phyloP scores from a whole-genome alignment of 2,329 filamentous ascomycete species.

The Trichoderma afroharzianum region DNA sequence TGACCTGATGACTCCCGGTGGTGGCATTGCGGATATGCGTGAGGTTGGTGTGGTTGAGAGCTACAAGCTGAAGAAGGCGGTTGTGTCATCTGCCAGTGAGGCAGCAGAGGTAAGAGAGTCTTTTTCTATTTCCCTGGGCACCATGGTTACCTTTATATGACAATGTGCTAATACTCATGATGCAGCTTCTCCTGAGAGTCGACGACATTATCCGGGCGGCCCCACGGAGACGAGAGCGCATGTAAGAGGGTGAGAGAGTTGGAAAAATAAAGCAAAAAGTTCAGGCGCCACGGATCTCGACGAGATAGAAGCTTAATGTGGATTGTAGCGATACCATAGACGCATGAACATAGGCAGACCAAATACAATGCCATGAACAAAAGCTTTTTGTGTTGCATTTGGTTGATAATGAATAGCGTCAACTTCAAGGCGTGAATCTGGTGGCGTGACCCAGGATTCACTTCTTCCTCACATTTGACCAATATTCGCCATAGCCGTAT shows the following conservation, averaged over 20 bases:
- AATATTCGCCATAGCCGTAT: neutral
- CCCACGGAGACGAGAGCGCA: constrained; percentile 55
- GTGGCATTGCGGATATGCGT: constrained; percentile 92
- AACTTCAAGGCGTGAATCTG: neutral
- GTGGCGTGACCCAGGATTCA: neutral
- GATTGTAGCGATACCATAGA: constrained; percentile 41
- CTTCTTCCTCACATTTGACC: neutral
- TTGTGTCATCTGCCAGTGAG: constrained; percentile 93
- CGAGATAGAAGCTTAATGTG: constrained; percentile 25
- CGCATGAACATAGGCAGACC: constrained; percentile 24
- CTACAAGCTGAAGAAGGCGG: constrained; percentile 98
- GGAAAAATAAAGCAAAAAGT: constrained; percentile 22
- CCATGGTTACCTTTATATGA: neutral
- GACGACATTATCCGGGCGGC: constrained; percentile 97
- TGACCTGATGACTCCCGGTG: constrained; percentile 83
- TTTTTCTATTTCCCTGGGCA: neutral
- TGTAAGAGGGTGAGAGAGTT: constrained; percentile 28
- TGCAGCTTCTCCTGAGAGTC: constrained; percentile 82
- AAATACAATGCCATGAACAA: constrained; percentile 12
- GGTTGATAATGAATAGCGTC: neutral
- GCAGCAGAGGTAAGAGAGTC: constrained; percentile 76
- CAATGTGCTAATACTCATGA: neutral
- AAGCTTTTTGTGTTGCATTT: neutral
- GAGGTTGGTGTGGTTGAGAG: constrained; percentile 94
- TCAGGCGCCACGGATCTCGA: constrained; percentile 11